Evolutionary conservation across 116 monocot genomes (phyloP), one percentile per base, ranked within the genome.

Genomic region (Zostera marina): DNA sequence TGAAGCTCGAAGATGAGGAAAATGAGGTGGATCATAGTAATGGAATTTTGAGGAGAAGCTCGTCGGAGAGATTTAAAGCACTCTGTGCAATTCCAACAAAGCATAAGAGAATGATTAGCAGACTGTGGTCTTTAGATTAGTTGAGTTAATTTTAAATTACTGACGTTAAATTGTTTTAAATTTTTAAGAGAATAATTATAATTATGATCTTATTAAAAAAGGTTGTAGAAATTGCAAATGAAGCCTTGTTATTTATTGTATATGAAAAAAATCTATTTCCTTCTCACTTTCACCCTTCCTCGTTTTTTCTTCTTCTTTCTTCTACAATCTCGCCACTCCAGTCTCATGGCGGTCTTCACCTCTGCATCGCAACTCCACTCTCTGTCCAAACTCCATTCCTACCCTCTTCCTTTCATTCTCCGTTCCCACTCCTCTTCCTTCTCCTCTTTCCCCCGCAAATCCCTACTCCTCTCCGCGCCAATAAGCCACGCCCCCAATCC

Each of bases 1-100:
- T 83, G 88, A 83, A 79, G 77, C 77, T 88, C 2, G 82, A 67
- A 22, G 87, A 87, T 16, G 59, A 72, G 4, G 82, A 76, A 21
- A 70, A 59, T 8, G 63, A 66, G 0, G 66, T 69, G 9, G 55
- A 41, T 32, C 16, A 52, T 17, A 14, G 74, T 67, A 4, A 58
- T 80, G 59, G 16, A 12, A 70, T 68, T 1, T 53, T 87, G 22
- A 9, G 41, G 69, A 78, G 87, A 66, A 79, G 69, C 62, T 23
- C 76, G 12, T 83, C 88, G n/a, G 68, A 77, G 0, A 75, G 77
- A 68, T 68, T 80, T 42, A 79, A 68, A 45, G 63, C 77, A 7
- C 52, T 83, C 38, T 80, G 77, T 56, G 56, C 80, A 12, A 70
- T 88, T 60, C 83, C 80, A 11, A 41, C 32, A 42, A 88, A 66